Evolutionary conservation across 2,329 filamentous ascomycete genomes (phyloP).

Genomic region (Trichoderma sp.): DNA sequence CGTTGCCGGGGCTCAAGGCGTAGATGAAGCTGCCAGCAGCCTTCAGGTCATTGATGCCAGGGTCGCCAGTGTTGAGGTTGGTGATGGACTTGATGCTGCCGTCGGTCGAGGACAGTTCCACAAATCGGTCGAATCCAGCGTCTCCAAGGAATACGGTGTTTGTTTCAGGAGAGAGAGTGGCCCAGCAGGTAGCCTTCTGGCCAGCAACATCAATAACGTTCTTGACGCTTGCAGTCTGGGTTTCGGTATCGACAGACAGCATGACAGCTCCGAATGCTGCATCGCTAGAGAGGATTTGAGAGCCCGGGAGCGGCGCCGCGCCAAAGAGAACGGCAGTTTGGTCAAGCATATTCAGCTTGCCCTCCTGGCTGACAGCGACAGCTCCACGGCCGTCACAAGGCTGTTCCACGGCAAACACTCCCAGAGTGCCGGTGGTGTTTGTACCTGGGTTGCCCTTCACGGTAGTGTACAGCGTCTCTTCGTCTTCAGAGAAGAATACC

Average conservation of each 20-base stretch:
- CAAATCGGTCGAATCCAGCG: slow-evolving; percentile 53
- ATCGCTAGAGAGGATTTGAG: slow-evolving; percentile 59
- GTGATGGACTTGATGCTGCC: slow-evolving; percentile 51
- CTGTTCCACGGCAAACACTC: slow-evolving; percentile 50
- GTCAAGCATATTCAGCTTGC: slow-evolving; percentile 47
- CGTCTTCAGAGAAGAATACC: slow-evolving; percentile 61
- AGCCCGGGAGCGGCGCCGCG: slow-evolving; percentile 50
- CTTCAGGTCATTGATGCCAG: slow-evolving; percentile 59
- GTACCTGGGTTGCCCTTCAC: slow-evolving; percentile 62
- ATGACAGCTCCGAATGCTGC: slow-evolving; percentile 60
- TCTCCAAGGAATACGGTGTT: slow-evolving; percentile 63
- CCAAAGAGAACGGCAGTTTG: slow-evolving; percentile 65
- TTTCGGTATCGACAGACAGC: slow-evolving; percentile 46
- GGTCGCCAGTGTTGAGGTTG: slow-evolving; percentile 52
- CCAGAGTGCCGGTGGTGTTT: slow-evolving; percentile 62
- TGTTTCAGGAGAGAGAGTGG: slow-evolving; percentile 52
- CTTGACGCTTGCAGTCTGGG: slow-evolving; percentile 40
- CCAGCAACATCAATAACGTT: slow-evolving; percentile 50
- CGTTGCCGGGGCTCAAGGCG: slow-evolving; percentile 59
- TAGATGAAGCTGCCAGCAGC: slow-evolving; percentile 61
- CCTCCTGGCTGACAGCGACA: slow-evolving; percentile 36
- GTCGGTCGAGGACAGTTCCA: slow-evolving; percentile 58
- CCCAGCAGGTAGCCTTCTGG: slow-evolving; percentile 64
- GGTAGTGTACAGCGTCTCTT: slow-evolving; percentile 55
- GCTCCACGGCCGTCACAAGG: not conserved